Percentiles rank a stretch among this genome's conserved stretches.
phyloP scores from a whole-genome alignment of 1,284 basidiomycete species.

The Rhodotorula sp. region DNA sequence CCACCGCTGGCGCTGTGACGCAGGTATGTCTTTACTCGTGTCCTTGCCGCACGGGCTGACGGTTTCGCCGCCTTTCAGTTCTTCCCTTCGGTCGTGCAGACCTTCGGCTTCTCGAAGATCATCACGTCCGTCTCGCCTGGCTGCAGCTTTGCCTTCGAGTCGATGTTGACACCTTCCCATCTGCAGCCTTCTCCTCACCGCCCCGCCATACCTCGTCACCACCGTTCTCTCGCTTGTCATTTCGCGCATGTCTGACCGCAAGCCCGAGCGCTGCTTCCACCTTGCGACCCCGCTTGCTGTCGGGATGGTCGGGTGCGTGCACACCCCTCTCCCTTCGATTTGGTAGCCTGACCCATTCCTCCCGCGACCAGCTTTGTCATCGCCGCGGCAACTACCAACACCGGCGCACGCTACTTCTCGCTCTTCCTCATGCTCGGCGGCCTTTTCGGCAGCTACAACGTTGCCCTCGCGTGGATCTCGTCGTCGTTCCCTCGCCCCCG shows the following conservation, averaged over 20 bases:
- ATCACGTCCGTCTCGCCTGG: constrained; percentile 50
- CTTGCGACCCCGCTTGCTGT: constrained; percentile 81
- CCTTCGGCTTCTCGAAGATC: constrained; percentile 65
- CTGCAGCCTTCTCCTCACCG: constrained; percentile 61
- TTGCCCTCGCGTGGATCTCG: constrained; percentile 62
- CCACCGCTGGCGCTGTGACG: constrained; percentile 15
- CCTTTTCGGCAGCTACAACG: constrained; percentile 61
- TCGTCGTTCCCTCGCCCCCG: constrained; percentile 58
- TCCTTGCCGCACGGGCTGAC: not conserved
- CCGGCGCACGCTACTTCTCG: constrained; percentile 63
- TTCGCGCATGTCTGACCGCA: constrained; percentile 45
- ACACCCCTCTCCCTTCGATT: not conserved
- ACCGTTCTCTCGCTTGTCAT: constrained; percentile 56
- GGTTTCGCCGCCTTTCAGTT: constrained; percentile 36
- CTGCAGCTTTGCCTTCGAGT: not conserved
- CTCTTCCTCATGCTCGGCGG: constrained; percentile 74
- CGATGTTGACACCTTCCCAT: not conserved
- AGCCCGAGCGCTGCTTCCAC: constrained; percentile 56
- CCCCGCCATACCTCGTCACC: constrained; percentile 71
- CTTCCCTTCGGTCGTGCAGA: constrained; percentile 69
- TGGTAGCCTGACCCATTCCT: not conserved
- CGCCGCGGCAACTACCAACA: constrained; percentile 50
- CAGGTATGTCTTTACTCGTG: not conserved
- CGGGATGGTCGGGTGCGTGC: constrained; percentile 54
- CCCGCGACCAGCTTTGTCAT: not conserved